A percentile compares a stretch with the other conserved stretches of the same genome.
Evolutionary conservation across 805 yeast species (phyloP).

Genomic region (Kuraishia hungarica): DNA sequence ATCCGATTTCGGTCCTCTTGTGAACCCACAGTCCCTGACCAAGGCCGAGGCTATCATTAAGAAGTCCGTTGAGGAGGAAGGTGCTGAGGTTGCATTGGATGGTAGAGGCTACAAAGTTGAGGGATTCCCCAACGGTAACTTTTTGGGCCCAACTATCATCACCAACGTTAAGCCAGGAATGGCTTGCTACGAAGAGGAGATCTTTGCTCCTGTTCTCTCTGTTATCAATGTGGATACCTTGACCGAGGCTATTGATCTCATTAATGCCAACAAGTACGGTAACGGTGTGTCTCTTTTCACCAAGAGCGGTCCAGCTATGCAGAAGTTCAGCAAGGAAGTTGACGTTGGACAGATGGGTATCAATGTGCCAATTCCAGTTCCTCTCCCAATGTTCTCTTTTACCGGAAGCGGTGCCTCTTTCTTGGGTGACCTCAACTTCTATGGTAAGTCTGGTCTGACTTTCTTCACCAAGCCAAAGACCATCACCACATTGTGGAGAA

Average conservation of each 20-base stretch:
- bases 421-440: conserved; percentile 72
- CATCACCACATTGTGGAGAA: conserved; percentile 60
- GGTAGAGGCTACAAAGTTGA: conserved; percentile 45
- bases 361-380: conserved; percentile 76
- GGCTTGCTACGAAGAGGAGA: conserved; percentile 66
- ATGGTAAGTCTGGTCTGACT: conserved; percentile 67
- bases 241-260: conserved; percentile 59
- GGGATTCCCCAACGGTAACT: conserved; percentile 46
- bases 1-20: conserved; percentile 69
- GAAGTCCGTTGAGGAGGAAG: conserved; percentile 42
- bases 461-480: conserved; percentile 73
- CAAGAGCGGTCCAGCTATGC: conserved; percentile 59
- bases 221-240: conserved; percentile 54
- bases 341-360: conserved; percentile 75
- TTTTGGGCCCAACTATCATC: conserved; percentile 64
- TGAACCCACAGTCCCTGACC: conserved; percentile 47
- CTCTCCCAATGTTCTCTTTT: conserved; percentile 74
- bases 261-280: conserved; percentile 53
- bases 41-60: conserved; percentile 49
- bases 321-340: conserved; percentile 57
- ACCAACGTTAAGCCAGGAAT: conserved; percentile 57
- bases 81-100: conserved; percentile 55
- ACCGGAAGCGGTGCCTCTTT: conserved; percentile 71
- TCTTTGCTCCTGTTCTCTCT: conserved; percentile 68
- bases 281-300: conserved; percentile 70